Base-by-base conservation (phyloP, 163 green algal genomes). In the Scenedesmus sp. region DNA sequence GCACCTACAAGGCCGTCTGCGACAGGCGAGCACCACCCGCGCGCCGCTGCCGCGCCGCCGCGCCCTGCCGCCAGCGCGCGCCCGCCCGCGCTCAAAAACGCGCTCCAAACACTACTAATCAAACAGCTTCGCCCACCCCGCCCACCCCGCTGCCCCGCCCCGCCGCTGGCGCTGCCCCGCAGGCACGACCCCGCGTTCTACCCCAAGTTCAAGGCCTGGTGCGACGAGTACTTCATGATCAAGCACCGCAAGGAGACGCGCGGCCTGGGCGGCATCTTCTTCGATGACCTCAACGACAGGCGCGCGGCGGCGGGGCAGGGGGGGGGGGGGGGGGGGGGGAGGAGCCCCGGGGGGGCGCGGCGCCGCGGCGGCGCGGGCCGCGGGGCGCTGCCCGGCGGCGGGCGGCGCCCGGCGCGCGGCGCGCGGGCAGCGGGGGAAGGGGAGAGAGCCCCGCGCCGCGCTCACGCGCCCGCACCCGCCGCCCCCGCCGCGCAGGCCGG, bases 191-290 rank as follows among this genome's bases (percentile, higher is more conserved):
- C 95, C 26, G 85, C 82, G 9, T 99, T 92, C 84, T 97, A 97
- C 87, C 86, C 92, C 33, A 91, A 90, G 63, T 98, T 99, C 86
- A 98, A 98, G 89, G 76, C 93, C 78, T 97, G 91, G 90, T 92
- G 85, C 63, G 97, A 99, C 85, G 97, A 99, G 31, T 99, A 99
- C 90, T 99, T 99, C 78, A 28, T 94, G 4, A 98, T 98, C 89
- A 92, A 92, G 86, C 96, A 99, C 88, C 83, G 96, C 4, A 89
- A 91, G 34, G 95, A 99, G 91, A 87, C 87, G 2, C 89, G 96
- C 26, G 96, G 95, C 57, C 86, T 98, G 63, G 96, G 96, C 62
- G 96, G 96, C 79, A 98, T 99, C 80, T 99, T 99, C 86, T 99
- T 98, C 67, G 96, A 99, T 77, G 95, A 99, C 87, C 91, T 98